Conservation (phyloP, 78 protist genomes). For the Creolimax fragrantissima region DNA sequence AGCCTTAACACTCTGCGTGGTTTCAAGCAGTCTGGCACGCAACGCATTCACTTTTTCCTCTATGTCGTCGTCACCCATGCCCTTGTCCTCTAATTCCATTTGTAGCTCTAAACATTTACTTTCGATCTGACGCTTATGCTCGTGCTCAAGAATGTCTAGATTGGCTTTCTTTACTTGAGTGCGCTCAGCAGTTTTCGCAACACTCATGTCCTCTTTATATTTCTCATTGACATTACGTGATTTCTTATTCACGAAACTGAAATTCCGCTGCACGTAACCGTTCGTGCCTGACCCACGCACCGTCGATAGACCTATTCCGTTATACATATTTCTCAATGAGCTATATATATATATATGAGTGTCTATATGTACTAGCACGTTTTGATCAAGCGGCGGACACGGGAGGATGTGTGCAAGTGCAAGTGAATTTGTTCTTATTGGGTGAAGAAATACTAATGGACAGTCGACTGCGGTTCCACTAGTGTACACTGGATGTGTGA, state of each 20-base stretch:
- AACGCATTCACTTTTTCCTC: not conserved
- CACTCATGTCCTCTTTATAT: not conserved
- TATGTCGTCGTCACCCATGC: not conserved
- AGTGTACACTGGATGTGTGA: too few species aligned
- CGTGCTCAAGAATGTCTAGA: slow-evolving; percentile 50
- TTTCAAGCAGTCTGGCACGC: not conserved
- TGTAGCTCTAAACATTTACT: slow-evolving; percentile 25
- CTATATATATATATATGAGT: not conserved
- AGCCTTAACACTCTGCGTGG: not conserved
- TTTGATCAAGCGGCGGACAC: too few species aligned
- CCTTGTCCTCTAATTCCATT: slow-evolving; percentile 23
- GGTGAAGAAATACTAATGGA: not conserved
- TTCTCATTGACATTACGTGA: not conserved
- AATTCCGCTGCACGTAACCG: slow-evolving; percentile 77
- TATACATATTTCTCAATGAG: slow-evolving; percentile 57
- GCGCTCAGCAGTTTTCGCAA: not conserved
- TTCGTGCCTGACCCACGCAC: slow-evolving; percentile 86
- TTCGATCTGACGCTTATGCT: slow-evolving; percentile 52
- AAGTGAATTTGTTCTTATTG: not conserved
- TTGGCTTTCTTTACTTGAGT: slow-evolving; percentile 17
- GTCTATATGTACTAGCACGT: too few species aligned
- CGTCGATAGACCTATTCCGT: slow-evolving; percentile 82
- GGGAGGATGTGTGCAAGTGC: too few species aligned
- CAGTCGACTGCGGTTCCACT: too few species aligned
- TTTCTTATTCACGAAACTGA: slow-evolving; percentile 24